These are phyloP conservation scores for Suhomyces faveliae DNA, from an alignment of 805 yeast species.

Conservation along the genomic window DNA sequence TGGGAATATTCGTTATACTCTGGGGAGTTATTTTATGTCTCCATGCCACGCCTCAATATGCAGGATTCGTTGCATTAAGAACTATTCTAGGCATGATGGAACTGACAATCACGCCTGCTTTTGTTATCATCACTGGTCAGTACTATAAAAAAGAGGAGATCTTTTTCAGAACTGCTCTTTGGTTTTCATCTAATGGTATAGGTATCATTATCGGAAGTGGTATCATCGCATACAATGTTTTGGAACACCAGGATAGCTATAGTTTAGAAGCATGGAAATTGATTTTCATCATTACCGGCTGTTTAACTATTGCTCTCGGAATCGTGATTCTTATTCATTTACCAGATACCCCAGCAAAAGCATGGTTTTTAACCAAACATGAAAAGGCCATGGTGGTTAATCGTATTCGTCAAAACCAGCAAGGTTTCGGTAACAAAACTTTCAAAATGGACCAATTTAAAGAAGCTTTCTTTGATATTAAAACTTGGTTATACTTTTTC, in stretches of 20 bases:
- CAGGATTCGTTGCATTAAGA: slow-evolving; percentile 39
- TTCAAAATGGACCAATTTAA: slow-evolving; percentile 37
- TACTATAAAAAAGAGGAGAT: slow-evolving; percentile 36
- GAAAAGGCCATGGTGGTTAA: slow-evolving; percentile 43
- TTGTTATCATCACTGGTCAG: slow-evolving; percentile 35
- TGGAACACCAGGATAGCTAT: slow-evolving; percentile 36
- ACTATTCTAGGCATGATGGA: slow-evolving; percentile 42
- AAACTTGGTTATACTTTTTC: slow-evolving; percentile 35
- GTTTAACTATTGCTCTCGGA: slow-evolving; percentile 55
- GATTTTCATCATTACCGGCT: slow-evolving; percentile 60
- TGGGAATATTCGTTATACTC: slow-evolving; percentile 46
- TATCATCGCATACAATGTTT: slow-evolving; percentile 47
- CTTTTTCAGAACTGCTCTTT: slow-evolving; percentile 32
- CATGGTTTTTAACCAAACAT: slow-evolving; percentile 22
- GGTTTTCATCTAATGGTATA: slow-evolving; percentile 38
- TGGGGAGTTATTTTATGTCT: slow-evolving; percentile 61
- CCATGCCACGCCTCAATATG: slow-evolving; percentile 50
- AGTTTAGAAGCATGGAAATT: slow-evolving; percentile 57
- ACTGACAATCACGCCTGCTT: slow-evolving; percentile 39
- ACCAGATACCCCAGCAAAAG: slow-evolving; percentile 51
- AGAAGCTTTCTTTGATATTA: slow-evolving; percentile 35
- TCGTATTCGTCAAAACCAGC: slow-evolving; percentile 47
- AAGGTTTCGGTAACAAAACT: slow-evolving; percentile 42
- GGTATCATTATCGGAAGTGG: slow-evolving; percentile 45
- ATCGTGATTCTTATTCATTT: slow-evolving; percentile 45